phyloP scores from a whole-genome alignment of 164 flowering plant genomes.

The Akebia trifoliata region DNA sequence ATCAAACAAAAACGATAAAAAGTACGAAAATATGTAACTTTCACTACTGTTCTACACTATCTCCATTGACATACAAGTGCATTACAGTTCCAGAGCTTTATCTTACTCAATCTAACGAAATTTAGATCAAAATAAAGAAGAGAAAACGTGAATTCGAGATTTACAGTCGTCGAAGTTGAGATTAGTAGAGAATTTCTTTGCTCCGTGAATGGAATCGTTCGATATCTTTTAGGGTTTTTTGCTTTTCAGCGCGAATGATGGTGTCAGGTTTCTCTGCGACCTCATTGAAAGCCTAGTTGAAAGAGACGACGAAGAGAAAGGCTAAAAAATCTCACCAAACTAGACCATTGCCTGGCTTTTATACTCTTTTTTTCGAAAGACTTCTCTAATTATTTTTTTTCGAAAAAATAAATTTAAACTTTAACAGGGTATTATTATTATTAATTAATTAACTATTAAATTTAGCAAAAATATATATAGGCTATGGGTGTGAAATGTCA shows the following conservation, averaged over 20 bases:
- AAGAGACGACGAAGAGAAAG: neutral
- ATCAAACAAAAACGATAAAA: neutral
- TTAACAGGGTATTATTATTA: too few species aligned
- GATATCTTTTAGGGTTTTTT: too few species aligned
- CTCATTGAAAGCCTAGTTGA: constrained; percentile 1
- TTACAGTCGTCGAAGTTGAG: neutral
- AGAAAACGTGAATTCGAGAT: constrained; percentile 7
- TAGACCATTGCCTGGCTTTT: neutral
- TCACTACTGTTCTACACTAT: neutral
- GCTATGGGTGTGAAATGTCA: too few species aligned
- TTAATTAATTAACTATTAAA: too few species aligned
- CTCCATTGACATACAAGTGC: neutral
- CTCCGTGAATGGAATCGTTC: neutral
- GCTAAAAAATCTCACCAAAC: constrained; percentile 12
- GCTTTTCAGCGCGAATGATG: neutral
- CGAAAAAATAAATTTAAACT: too few species aligned
- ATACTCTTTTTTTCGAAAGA: neutral
- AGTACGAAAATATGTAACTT: neutral
- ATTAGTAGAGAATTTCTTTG: neutral
- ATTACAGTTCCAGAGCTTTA: neutral
- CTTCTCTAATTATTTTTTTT: too few species aligned
- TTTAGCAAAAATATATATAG: too few species aligned
- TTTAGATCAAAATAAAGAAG: constrained; percentile 6
- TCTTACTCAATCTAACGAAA: neutral
- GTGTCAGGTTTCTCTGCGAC: constrained; percentile 7